A percentile compares a stretch with the other conserved stretches of the same genome.
These are phyloP conservation scores for Avena atlantica DNA, from an alignment of 176 grass and related monocot genomes.

Conservation along the genomic window DNA sequence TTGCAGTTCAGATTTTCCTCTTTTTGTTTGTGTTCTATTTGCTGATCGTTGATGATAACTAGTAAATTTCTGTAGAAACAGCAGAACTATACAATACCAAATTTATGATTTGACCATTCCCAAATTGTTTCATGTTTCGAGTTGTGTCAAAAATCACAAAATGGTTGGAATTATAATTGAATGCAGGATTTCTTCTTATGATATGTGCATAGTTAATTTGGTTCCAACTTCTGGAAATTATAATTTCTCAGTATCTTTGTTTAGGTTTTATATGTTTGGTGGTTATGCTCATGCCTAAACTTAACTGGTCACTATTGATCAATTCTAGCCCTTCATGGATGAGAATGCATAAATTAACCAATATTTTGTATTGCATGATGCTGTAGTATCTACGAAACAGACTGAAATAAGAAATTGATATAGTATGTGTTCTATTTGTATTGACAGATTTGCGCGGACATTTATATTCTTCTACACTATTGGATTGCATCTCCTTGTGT, in stretches of 20 bases:
- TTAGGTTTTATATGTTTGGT: constrained; percentile 26
- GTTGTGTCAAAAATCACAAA: neutral
- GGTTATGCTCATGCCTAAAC: neutral
- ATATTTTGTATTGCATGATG: constrained; percentile 1
- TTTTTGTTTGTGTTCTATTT: constrained; percentile 10
- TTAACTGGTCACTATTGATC: neutral
- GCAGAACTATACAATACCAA: neutral
- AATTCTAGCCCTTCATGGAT: neutral
- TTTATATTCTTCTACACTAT: constrained; percentile 99
- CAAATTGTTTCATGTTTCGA: neutral
- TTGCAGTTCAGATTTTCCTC: constrained; percentile 2
- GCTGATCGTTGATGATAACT: constrained; percentile 21
- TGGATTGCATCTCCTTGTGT: constrained; percentile 99
- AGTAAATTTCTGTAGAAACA: neutral
- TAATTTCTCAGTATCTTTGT: neutral
- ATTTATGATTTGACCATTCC: neutral
- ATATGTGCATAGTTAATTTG: constrained; percentile 5
- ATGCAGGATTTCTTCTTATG: neutral
- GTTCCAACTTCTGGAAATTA: neutral
- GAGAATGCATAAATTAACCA: constrained; percentile 17
- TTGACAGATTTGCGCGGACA: constrained; percentile 85
- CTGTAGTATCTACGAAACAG: neutral
- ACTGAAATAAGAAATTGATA: constrained; percentile 21
- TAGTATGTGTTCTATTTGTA: constrained; percentile 22
- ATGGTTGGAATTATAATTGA: neutral